Base-by-base conservation (phyloP, 768 basidiomycete species). In the Termitomyces titanicus region DNA sequence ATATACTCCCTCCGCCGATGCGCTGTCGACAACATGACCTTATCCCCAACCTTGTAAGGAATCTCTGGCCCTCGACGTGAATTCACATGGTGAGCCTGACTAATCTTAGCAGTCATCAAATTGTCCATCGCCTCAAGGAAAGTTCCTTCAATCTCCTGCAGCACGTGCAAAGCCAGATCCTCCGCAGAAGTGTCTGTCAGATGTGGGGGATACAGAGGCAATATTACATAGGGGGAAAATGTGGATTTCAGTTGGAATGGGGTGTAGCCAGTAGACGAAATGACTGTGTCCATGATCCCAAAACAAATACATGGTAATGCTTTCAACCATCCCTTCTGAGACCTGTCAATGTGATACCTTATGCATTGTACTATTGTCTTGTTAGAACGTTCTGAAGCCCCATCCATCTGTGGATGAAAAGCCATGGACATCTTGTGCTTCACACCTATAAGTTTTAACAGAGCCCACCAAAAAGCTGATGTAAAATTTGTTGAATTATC, bases 381-480 rank as follows among this genome's bases (percentile, higher is more conserved):
- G 40, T 70, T 70, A 24, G 0, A 71, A 66, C 37, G n/a, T 20
- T 47, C 31, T 4, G 33, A 31, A 2, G 12, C 13, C 8, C 47
- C 31, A 34, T 75, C 68, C 0, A 68, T 73, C 43, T 76, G 64
- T 0, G 71, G 72, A 25, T 75, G 74, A 39, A 27, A 31, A 7
- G 10, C 18, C 2, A 31, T 47, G 5, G 18, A 47, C 18, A 18
- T 10, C 7, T 47, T 47, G n/a, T 29, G 27, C 8, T 47, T 47
- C 3, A 33, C 15, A 0, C n/a, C 31, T 5, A 12, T 29, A n/a
- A n/a, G n/a, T n/a, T n/a, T n/a, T n/a, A n/a, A n/a, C n/a, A n/a
- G n/a, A n/a, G n/a, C n/a, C n/a, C n/a, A n/a, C n/a, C n/a, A n/a
- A n/a, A n/a, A n/a, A n/a, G n/a, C n/a, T n/a, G n/a, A n/a, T n/a